Evolutionary conservation across 805 yeast genomes (phyloP).

Genomic region (Metschnikowia corniflorae): DNA sequence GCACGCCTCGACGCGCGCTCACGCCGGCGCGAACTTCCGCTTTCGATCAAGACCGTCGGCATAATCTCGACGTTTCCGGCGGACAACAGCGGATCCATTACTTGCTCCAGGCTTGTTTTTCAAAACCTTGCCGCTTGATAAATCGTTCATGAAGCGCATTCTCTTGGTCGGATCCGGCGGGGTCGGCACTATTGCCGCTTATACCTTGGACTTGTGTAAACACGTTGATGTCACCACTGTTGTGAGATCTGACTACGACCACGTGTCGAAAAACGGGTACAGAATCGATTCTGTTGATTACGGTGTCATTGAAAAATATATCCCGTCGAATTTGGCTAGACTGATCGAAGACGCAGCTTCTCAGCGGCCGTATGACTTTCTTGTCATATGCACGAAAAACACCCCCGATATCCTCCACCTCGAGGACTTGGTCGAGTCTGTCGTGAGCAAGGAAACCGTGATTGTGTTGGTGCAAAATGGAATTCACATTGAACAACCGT

Average conservation of each 20-base stretch:
- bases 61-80: too few relatives aligned
- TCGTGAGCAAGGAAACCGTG: slow-evolving; percentile 31
- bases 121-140: too few relatives aligned
- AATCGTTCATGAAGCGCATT: slow-evolving; percentile 23
- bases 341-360: slow-evolving; percentile 43
- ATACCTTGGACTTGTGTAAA: slow-evolving; percentile 47
- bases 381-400: slow-evolving; percentile 60
- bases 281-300: slow-evolving; percentile 59
- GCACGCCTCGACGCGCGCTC: too few relatives aligned
- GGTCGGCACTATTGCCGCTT: slow-evolving; percentile 76
- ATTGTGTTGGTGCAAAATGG: slow-evolving; percentile 42
- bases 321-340: slow-evolving; percentile 46
- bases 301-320: slow-evolving; percentile 52
- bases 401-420: slow-evolving; percentile 56
- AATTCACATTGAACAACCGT: slow-evolving; percentile 32
- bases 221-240: slow-evolving; percentile 56
- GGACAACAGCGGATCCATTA: too few relatives aligned
- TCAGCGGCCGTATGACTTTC: slow-evolving; percentile 47
- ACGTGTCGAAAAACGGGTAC: slow-evolving; percentile 51
- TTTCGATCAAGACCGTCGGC: too few relatives aligned
- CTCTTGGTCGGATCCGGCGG: slow-evolving; percentile 82
- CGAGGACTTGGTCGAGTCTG: slow-evolving; percentile 50
- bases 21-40: too few relatives aligned
- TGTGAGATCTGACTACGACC: slow-evolving; percentile 61
- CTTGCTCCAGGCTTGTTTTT: too few relatives aligned